A percentile compares a stretch with the other conserved stretches of the same genome.
Evolutionary conservation across 225 moss, liverwort and hornwort genomes (phyloP).

Genomic region (Anthoceros angustus): DNA sequence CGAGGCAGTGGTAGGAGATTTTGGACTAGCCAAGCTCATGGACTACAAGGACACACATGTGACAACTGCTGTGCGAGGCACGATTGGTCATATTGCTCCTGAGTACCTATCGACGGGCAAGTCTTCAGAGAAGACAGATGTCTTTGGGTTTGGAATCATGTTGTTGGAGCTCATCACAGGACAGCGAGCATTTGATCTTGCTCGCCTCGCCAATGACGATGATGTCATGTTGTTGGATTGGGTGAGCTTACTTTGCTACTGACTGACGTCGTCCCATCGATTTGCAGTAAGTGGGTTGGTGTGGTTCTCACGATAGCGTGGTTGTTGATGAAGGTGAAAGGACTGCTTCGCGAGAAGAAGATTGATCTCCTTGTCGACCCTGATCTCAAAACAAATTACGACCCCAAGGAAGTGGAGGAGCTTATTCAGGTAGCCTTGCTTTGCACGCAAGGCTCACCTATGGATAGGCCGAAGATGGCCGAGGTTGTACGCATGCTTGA

Average conservation of each 20-base stretch:
- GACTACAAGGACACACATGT: slow-evolving; percentile 53
- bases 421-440: slow-evolving; percentile 31
- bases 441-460: slow-evolving; percentile 42
- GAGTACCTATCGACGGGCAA: slow-evolving; percentile 47
- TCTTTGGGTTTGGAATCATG: slow-evolving; percentile 51
- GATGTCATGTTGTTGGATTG: slow-evolving; percentile 53
- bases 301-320: neutral
- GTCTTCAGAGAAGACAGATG: slow-evolving; percentile 46
- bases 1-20: slow-evolving; percentile 51
- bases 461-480: slow-evolving; percentile 49
- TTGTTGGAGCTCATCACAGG: slow-evolving; percentile 44
- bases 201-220: slow-evolving; percentile 43
- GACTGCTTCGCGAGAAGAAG: slow-evolving; percentile 32
- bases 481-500: slow-evolving; percentile 48
- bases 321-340: slow-evolving; percentile 25
- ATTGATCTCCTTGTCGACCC: slow-evolving; percentile 40
- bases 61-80: slow-evolving; percentile 45
- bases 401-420: slow-evolving; percentile 5
- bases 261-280: neutral
- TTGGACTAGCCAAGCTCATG: slow-evolving; percentile 47
- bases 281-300: neutral
- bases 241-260: slow-evolving; percentile 14
- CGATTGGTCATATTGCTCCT: slow-evolving; percentile 45
- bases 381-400: slow-evolving; percentile 28
- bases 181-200: slow-evolving; percentile 44